Percentiles rank a stretch among this genome's conserved stretches.
Evolutionary conservation across 768 basidiomycete genomes (phyloP).

Genomic region (Calocybe indica): DNA sequence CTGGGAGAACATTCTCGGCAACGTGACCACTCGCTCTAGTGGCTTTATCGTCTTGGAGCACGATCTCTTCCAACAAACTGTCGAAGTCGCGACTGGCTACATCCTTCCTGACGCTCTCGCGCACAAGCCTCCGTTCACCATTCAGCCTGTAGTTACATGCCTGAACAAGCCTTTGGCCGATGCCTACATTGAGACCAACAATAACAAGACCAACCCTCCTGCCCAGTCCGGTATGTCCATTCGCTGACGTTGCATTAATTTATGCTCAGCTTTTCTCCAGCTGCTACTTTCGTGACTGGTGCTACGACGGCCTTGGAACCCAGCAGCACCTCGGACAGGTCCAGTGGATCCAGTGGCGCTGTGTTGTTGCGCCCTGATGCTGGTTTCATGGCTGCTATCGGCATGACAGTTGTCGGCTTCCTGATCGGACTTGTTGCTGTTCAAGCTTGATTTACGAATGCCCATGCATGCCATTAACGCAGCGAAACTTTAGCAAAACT

Average conservation of each 20-base stretch:
- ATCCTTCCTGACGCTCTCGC: slow-evolving; percentile 78
- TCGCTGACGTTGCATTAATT: slow-evolving; percentile 42
- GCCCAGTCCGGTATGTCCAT: slow-evolving; percentile 46
- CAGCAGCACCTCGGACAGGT: too few relatives aligned
- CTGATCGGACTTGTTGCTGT: slow-evolving; percentile 8
- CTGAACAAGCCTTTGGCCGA: slow-evolving; percentile 49
- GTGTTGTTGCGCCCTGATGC: slow-evolving; percentile 4
- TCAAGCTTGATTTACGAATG: slow-evolving; percentile 1
- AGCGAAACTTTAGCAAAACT: too few relatives aligned
- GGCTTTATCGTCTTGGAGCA: slow-evolving; percentile 91
- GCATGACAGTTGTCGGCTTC: slow-evolving; percentile 6
- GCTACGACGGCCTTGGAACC: background rate
- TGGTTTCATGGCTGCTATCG: slow-evolving; percentile 6
- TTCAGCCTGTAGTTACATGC: slow-evolving; percentile 70
- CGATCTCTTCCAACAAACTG: slow-evolving; percentile 80
- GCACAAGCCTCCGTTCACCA: slow-evolving; percentile 54
- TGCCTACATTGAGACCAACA: slow-evolving; percentile 80
- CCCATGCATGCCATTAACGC: too few relatives aligned
- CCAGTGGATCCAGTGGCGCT: slow-evolving; percentile 1
- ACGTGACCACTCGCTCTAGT: slow-evolving; percentile 47
- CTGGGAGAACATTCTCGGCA: slow-evolving; percentile 69
- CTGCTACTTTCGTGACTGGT: slow-evolving; percentile 10
- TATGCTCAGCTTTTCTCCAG: too few relatives aligned
- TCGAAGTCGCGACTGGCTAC: slow-evolving; percentile 83
- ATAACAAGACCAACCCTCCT: slow-evolving; percentile 61